Conservation (phyloP, 75 land plant species). For the Picea sitchensis region DNA sequence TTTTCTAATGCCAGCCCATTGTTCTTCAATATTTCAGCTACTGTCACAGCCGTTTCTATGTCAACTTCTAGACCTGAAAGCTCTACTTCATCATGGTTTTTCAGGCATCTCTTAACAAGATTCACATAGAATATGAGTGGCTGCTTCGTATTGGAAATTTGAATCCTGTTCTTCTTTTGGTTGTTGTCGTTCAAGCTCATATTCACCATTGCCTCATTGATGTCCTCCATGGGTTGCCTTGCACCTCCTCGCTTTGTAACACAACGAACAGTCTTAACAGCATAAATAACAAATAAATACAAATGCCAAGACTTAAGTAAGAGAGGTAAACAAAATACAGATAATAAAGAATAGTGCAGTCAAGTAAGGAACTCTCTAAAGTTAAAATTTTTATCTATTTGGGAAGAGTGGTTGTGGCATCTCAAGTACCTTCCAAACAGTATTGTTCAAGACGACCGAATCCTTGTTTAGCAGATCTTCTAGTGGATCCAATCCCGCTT, state of each 20-base stretch:
- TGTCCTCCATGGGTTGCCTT: conserved; percentile 27
- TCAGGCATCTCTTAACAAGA: conserved; percentile 31
- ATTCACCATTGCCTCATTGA: conserved; percentile 33
- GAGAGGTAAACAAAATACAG: too few species aligned
- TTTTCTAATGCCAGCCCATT: conserved; percentile 86
- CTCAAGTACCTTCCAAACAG: conserved; percentile 59
- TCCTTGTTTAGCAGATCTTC: conserved; percentile 39
- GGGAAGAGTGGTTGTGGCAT: neutral
- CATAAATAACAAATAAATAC: too few species aligned
- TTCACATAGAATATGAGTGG: conserved; percentile 89
- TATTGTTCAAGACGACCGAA: conserved; percentile 36
- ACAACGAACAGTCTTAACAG: too few species aligned
- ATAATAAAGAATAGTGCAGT: too few species aligned
- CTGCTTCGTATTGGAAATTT: conserved; percentile 91
- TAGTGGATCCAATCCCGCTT: conserved; percentile 43
- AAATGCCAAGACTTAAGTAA: too few species aligned
- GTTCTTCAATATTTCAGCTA: conserved; percentile 90
- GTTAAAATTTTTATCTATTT: too few species aligned
- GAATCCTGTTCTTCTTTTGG: conserved; percentile 84
- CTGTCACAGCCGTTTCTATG: conserved; percentile 76
- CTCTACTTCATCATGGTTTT: conserved; percentile 16
- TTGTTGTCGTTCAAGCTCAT: conserved; percentile 16
- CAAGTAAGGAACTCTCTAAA: too few species aligned
- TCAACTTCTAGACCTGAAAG: conserved; percentile 12
- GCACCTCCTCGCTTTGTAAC: too few species aligned